Base-by-base conservation (phyloP, 768 basidiomycete species). In the Hygrophoropsis aurantiaca region DNA sequence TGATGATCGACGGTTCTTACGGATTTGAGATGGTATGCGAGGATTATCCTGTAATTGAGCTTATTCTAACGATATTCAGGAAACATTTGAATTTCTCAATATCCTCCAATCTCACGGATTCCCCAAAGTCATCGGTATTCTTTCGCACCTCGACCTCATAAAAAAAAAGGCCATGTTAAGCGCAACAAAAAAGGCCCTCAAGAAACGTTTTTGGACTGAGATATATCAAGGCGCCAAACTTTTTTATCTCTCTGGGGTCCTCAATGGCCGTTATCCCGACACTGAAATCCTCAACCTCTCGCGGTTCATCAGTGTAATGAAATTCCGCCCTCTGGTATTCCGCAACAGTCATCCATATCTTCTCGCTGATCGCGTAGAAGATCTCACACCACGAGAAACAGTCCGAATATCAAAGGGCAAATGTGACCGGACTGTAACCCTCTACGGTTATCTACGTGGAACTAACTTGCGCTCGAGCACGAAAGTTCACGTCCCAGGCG, bases 181-280 rank as follows among this genome's bases (percentile, higher is more conserved):
- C 47, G 81, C 82, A 41, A 93, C 92, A 44, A 99, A 98, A 73
- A 97, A 97, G 60, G 72, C 85, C 0, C 80, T 99, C 32, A 99
- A 99, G 70, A 97, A 92, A 62, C 90, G 97, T 9, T 99, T 99
- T 73, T 99, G 97, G 97, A 92, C 94, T 0, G 97, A 99, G 68
- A 98, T 99, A 11, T 98, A 98, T 66, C 90, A 94, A 58, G 97
- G 97, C 41, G 95, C 97, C 24, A 99, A 99, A 65, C 82, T 99
- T 7, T 98, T 97, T 71, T 97, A 97, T 66, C 84, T 98, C 42
- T 94, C 91, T 3, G 97, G 95, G 15, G 91, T 97, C 25, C 79
- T 98, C 58, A 97, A 98, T 57, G 97, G 97, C 16, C 90, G 94
- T 33, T 97, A 98, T 66, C 94, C 97, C 24, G 97, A 99, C 67